Conservation (phyloP, 2,329 filamentous ascomycete genomes). For the Dactylellina cionopaga region DNA sequence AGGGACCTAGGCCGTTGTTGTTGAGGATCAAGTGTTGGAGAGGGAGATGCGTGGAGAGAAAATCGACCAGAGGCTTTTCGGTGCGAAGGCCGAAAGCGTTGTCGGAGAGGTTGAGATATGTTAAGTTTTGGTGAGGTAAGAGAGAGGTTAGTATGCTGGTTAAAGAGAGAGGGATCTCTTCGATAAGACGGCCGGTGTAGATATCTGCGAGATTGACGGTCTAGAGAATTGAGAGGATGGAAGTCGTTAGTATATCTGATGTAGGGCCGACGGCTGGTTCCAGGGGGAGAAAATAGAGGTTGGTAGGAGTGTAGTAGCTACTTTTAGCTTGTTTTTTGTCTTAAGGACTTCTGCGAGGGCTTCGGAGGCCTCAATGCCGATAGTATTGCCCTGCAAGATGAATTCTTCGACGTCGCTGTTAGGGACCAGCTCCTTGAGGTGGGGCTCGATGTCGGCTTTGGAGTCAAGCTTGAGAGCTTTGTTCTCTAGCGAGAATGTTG, state of each 20-base stretch:
- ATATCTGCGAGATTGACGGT: conserved; percentile 94
- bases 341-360: conserved; percentile 83
- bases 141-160: conserved; percentile 85
- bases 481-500: conserved; percentile 82
- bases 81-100: conserved; percentile 98
- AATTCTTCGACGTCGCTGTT: conserved; percentile 84
- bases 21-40: conserved; percentile 95
- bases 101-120: conserved; percentile 94
- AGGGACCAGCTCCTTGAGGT: conserved; percentile 78
- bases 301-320: conserved; percentile 59
- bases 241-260: too few relatives aligned
- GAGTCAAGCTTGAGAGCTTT: conserved; percentile 92
- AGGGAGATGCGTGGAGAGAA: conserved; percentile 86
- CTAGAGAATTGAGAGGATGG: conserved; percentile 60
- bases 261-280: too few relatives aligned
- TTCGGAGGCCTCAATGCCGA: conserved; percentile 88
- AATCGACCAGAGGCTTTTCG: conserved; percentile 88
- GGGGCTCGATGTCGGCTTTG: conserved; percentile 82
- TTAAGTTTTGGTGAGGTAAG: conserved; percentile 83
- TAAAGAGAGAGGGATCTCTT: conserved; percentile 91
- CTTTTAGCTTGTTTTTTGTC: conserved; percentile 83
- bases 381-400: conserved; percentile 86
- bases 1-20: conserved; percentile 96
- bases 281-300: too few relatives aligned
- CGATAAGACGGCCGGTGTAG: conserved; percentile 92